A percentile compares a stretch with the other conserved stretches of the same genome.
Conservation (phyloP, 176 grass and related monocot species). For the Musa acuminata region DNA sequence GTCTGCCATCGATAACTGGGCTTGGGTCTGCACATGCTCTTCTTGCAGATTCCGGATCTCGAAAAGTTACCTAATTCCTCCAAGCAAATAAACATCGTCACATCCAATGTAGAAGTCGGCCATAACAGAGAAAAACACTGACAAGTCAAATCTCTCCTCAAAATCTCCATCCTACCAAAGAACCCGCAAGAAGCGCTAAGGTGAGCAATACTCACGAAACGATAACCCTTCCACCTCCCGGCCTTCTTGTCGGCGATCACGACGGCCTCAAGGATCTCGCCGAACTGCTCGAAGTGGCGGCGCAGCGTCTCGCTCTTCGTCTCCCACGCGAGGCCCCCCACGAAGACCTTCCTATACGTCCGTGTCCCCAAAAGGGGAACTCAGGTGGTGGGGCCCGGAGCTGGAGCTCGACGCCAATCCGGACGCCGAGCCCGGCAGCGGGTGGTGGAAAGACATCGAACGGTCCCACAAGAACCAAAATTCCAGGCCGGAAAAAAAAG, state of each 20-base stretch:
- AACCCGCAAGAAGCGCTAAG: neutral
- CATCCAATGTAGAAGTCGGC: neutral
- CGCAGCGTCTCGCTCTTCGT: slow-evolving; percentile 16
- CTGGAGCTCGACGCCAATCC: slow-evolving; percentile 18
- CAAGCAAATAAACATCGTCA: slow-evolving; percentile 11
- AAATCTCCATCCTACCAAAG: neutral
- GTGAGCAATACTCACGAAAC: slow-evolving; percentile 59
- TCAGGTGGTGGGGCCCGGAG: slow-evolving; percentile 5
- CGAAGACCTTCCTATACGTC: slow-evolving; percentile 20
- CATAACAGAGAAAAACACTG: neutral
- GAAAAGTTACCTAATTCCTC: slow-evolving; percentile 61
- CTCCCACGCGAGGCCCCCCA: slow-evolving; percentile 20
- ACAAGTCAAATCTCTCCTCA: neutral
- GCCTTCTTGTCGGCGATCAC: slow-evolving; percentile 18
- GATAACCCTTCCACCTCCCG: slow-evolving; percentile 89
- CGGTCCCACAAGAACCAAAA: neutral
- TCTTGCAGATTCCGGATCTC: slow-evolving; percentile 78
- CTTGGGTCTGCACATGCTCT: slow-evolving; percentile 64
- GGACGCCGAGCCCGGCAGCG: slow-evolving; percentile 20
- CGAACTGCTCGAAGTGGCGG: slow-evolving; percentile 12
- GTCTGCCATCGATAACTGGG: slow-evolving; percentile 79
- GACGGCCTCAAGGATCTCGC: slow-evolving; percentile 22
- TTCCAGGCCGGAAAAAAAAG: neutral
- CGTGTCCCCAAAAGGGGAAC: slow-evolving; percentile 16
- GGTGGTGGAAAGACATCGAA: slow-evolving; percentile 8